A percentile compares a stretch with the other conserved stretches of the same genome.
Conservation (phyloP, 768 basidiomycete species). For the Pisolithus tinctorius region DNA sequence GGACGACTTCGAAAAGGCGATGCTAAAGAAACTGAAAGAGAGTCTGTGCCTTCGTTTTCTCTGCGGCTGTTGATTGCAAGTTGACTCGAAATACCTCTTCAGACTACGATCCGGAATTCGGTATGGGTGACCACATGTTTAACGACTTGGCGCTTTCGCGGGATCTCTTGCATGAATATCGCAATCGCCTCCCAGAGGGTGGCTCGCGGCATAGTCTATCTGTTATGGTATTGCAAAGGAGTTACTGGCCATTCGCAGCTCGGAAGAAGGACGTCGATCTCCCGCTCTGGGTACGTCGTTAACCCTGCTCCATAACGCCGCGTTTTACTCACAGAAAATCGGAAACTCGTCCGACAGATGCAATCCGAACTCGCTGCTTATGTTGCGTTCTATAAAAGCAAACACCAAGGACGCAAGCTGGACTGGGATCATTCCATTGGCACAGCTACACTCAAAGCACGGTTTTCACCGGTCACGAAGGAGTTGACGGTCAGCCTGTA, state of each 20-base stretch:
- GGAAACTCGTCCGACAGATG: conserved; percentile 45
- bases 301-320: not conserved
- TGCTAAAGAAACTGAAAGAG: conserved; percentile 82
- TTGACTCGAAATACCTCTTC: conserved; percentile 5
- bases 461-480: conserved; percentile 65
- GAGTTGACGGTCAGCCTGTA: conserved; percentile 89
- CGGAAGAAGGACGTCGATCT: conserved; percentile 47
- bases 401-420: conserved; percentile 70
- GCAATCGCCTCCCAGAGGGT: conserved; percentile 35
- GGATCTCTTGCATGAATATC: conserved; percentile 65
- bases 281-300: conserved; percentile 40
- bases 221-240: conserved; percentile 81
- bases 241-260: conserved; percentile 78
- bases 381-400: conserved; percentile 63
- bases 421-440: conserved; percentile 87
- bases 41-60: conserved; percentile 35
- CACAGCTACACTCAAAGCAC: conserved; percentile 66
- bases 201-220: conserved; percentile 45
- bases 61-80: conserved; percentile 7
- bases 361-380: conserved; percentile 60
- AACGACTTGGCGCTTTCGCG: conserved; percentile 76
- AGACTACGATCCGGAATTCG: conserved; percentile 96
- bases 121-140: conserved; percentile 93
- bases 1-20: conserved; percentile 78
- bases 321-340: conserved; percentile 1